Evolutionary conservation across 2,329 filamentous ascomycete genomes (phyloP).

Genomic region (Exophiala mesophila): DNA sequence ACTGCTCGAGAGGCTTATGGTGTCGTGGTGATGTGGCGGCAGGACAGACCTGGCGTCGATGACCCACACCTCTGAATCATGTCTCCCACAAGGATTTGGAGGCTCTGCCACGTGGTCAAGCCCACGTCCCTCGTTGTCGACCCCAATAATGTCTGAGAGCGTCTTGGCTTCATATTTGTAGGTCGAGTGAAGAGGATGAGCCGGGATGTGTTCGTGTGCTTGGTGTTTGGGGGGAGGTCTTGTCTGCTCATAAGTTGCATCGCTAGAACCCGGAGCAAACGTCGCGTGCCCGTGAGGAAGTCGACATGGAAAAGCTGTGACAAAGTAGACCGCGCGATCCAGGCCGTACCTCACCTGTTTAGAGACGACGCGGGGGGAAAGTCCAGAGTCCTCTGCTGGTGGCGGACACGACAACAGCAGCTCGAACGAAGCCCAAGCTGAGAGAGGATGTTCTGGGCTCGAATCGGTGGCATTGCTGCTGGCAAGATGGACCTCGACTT

Average conservation of each 20-base stretch:
- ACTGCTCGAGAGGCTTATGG: conserved; percentile 4
- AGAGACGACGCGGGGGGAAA: conserved; percentile 25
- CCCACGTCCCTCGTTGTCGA: background rate
- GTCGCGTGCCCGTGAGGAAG: conserved; percentile 36
- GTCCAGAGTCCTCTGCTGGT: conserved; percentile 26
- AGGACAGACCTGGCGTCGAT: conserved; percentile 17
- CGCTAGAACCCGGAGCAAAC: conserved; percentile 7
- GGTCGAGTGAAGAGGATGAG: conserved; percentile 24
- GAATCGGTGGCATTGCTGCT: conserved; percentile 8
- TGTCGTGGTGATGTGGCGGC: background rate
- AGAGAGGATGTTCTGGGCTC: conserved; percentile 17
- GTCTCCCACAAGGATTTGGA: conserved; percentile 8
- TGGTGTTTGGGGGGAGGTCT: conserved; percentile 16
- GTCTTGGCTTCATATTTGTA: conserved; percentile 22
- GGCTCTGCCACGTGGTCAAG: conserved; percentile 7
- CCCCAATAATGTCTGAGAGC: conserved; percentile 15
- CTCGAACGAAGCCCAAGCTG: conserved; percentile 21
- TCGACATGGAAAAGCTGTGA: conserved; percentile 51
- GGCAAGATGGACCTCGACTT: conserved; percentile 28
- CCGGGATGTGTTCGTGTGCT: conserved; percentile 21
- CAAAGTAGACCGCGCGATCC: conserved; percentile 49
- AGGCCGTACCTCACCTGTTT: conserved; percentile 36
- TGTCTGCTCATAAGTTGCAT: conserved; percentile 8
- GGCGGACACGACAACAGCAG: conserved; percentile 16
- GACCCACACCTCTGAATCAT: conserved; percentile 17